Evolutionary conservation across 805 yeast genomes (phyloP).

Genomic region (Kodamaea neixiangensis): DNA sequence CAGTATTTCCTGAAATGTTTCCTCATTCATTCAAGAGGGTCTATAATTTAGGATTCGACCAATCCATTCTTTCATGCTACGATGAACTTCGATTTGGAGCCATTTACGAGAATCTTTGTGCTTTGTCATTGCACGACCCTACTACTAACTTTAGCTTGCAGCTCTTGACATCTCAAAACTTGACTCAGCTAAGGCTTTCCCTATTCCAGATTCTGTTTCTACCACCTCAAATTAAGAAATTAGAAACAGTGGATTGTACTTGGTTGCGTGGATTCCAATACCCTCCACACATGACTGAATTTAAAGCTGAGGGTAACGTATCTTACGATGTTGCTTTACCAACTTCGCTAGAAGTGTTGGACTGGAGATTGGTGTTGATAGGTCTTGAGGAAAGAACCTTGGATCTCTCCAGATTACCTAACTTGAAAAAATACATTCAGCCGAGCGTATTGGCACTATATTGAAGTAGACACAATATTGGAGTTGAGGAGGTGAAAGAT

Average conservation of each 20-base stretch:
- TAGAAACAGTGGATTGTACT: background rate
- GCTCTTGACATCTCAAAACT: background rate
- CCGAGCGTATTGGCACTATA: no score
- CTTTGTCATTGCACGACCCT: background rate
- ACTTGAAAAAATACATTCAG: slow-evolving; percentile 6
- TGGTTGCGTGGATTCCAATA: background rate
- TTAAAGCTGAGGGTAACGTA: background rate
- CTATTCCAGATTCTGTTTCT: background rate
- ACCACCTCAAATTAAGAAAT: background rate
- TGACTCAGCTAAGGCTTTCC: background rate
- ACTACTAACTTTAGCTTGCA: no score
- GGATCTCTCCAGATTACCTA: slow-evolving; percentile 22
- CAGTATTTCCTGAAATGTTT: background rate
- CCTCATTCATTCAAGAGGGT: background rate
- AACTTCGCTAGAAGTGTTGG: background rate
- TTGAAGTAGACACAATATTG: no score
- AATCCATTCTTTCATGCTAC: background rate
- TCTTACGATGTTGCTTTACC: background rate
- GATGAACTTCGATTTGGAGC: background rate
- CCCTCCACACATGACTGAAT: background rate
- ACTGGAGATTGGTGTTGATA: background rate
- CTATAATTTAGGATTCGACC: background rate
- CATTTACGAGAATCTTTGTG: background rate
- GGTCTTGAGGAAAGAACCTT: slow-evolving; percentile 41
- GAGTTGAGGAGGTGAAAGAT: no score